phyloP scores from a whole-genome alignment of 768 basidiomycete genomes.

The Suillus luteus region DNA sequence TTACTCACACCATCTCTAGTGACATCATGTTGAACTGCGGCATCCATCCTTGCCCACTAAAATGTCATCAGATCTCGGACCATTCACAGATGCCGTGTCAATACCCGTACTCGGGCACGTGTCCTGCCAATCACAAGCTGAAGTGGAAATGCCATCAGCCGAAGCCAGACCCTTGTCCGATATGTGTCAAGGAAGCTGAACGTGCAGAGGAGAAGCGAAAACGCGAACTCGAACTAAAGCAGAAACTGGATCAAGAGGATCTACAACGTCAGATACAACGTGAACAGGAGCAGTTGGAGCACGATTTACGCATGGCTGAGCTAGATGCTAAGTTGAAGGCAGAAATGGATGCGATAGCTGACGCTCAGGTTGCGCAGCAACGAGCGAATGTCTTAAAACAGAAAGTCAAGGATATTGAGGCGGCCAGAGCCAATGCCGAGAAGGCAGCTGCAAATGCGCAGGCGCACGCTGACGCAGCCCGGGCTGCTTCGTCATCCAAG shows the following conservation, averaged over 20 bases:
- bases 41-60: constrained; percentile 56
- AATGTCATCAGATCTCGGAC: constrained; percentile 58
- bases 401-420: constrained; percentile 49
- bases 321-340: constrained; percentile 44
- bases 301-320: constrained; percentile 44
- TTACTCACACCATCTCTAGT: constrained; percentile 33
- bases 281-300: constrained; percentile 45
- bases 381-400: constrained; percentile 39
- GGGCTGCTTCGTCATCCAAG: background rate
- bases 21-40: constrained; percentile 50
- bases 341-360: constrained; percentile 36
- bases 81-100: constrained; percentile 57
- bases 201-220: constrained; percentile 42
- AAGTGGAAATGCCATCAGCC: constrained; percentile 46
- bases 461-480: background rate
- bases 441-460: constrained; percentile 14
- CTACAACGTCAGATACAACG: constrained; percentile 34
- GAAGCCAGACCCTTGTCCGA: constrained; percentile 39
- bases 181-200: constrained; percentile 50
- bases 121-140: constrained; percentile 44
- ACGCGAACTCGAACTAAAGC: constrained; percentile 43
- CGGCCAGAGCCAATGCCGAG: constrained; percentile 25
- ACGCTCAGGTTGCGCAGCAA: constrained; percentile 39
- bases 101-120: constrained; percentile 38
- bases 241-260: constrained; percentile 48